Conservation (phyloP, 225 moss, liverwort and hornwort species). For the Ulota crispa region DNA sequence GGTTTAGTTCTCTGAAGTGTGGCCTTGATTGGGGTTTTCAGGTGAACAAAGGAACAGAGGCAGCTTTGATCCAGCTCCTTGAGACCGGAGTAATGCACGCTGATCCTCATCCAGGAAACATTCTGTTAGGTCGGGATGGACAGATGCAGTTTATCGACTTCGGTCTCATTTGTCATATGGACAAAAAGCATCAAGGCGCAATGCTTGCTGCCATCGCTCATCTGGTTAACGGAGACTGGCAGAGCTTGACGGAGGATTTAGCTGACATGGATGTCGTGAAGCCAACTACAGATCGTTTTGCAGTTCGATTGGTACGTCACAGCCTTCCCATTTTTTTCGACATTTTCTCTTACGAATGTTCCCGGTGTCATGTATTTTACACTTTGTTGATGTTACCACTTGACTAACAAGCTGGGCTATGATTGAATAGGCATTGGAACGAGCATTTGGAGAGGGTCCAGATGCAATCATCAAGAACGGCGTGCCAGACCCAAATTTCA, state of each 20-base stretch:
- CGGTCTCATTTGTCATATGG: conserved; percentile 72
- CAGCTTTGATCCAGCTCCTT: conserved; percentile 81
- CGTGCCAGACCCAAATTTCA: conserved; percentile 76
- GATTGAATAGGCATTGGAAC: conserved; percentile 70
- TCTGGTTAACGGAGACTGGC: conserved; percentile 98
- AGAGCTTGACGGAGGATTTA: conserved; percentile 83
- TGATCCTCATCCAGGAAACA: conserved; percentile 96
- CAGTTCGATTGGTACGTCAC: conserved; percentile 78
- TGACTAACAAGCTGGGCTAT: background rate
- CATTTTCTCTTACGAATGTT: background rate
- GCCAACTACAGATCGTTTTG: conserved; percentile 89
- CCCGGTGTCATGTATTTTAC: background rate
- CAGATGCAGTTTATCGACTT: conserved; percentile 85
- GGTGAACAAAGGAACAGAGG: conserved; percentile 92
- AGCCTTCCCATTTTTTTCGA: background rate
- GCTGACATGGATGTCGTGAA: conserved; percentile 91
- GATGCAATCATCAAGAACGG: conserved; percentile 78
- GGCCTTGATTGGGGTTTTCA: conserved; percentile 32
- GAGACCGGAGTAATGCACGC: conserved; percentile 98
- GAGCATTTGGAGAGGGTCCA: conserved; percentile 85
- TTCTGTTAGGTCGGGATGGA: conserved; percentile 70
- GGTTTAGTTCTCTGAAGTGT: background rate
- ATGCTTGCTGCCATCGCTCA: conserved; percentile 97
- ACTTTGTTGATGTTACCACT: background rate
- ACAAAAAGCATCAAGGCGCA: conserved; percentile 74